Conservation (phyloP, 768 basidiomycete species). For the Pulveroboletus sp. region DNA sequence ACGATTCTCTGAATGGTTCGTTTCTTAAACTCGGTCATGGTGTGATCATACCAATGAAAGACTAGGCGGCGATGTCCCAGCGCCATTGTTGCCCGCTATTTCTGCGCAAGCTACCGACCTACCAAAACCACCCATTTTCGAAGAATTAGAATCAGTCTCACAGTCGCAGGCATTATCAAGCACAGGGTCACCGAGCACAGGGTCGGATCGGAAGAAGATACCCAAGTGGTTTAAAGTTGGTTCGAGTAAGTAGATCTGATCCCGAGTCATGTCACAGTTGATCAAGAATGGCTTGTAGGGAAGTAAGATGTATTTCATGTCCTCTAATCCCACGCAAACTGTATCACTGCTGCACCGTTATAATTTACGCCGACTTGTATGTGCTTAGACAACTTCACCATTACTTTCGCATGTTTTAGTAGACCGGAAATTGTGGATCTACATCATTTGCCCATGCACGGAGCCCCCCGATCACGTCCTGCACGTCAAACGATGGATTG, state of each 20-base stretch:
- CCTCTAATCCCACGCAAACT: not conserved
- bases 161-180: constrained; percentile 11
- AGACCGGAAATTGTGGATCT: constrained; percentile 75
- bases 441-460: constrained; percentile 74
- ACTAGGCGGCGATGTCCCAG: constrained; percentile 52
- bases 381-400: not conserved
- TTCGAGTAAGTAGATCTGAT: constrained; percentile 40
- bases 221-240: constrained; percentile 80
- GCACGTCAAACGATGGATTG: constrained; percentile 35
- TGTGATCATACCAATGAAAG: not conserved
- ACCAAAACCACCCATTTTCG: constrained; percentile 51
- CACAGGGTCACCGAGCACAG: constrained; percentile 2
- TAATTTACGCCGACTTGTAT: constrained; percentile 6
- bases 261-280: not conserved
- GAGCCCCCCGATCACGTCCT: constrained; percentile 79
- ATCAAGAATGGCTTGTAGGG: constrained; percentile 10
- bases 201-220: constrained; percentile 49
- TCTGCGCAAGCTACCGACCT: constrained; percentile 61
- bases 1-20: constrained; percentile 65
- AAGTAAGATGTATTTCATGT: constrained; percentile 39
- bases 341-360: constrained; percentile 4
- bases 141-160: constrained; percentile 5
- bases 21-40: not conserved
- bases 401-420: constrained; percentile 41
- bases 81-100: constrained; percentile 60